Percentiles rank a stretch among this genome's conserved stretches.
Evolutionary conservation across 73 alveolate species (phyloP).

Genomic region (Tetrahymena borealis): DNA sequence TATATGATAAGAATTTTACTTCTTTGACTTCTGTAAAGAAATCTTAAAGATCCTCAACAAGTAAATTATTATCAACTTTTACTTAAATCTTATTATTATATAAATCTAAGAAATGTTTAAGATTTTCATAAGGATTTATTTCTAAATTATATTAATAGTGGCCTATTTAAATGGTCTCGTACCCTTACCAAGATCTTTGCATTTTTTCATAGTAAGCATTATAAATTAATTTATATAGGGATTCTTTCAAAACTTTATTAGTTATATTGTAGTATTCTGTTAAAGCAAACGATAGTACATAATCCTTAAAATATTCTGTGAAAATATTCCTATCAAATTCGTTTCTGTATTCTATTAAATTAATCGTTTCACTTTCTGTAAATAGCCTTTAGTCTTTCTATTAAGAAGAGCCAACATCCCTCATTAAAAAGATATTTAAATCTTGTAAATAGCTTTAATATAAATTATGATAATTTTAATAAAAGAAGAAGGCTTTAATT

Average conservation of each 20-base stretch:
- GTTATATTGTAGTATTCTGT: neutral
- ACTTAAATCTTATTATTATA: neutral
- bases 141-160: neutral
- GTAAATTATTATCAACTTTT: neutral
- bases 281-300: neutral
- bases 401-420: neutral
- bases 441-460: neutral
- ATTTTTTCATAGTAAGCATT: neutral
- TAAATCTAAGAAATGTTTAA: neutral
- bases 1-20: too few species aligned
- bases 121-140: neutral
- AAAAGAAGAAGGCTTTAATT: too few species aligned
- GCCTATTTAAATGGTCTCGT: neutral
- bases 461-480: neutral
- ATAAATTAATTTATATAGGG: neutral
- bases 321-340: neutral
- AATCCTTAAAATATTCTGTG: neutral
- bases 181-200: neutral
- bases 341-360: neutral
- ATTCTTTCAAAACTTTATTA: neutral
- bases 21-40: neutral
- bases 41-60: neutral
- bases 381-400: neutral
- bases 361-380: neutral
- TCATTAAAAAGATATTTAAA: neutral